Evolutionary conservation across 169 alveolate genomes (phyloP).

Genomic region (Babesia bigemina): DNA sequence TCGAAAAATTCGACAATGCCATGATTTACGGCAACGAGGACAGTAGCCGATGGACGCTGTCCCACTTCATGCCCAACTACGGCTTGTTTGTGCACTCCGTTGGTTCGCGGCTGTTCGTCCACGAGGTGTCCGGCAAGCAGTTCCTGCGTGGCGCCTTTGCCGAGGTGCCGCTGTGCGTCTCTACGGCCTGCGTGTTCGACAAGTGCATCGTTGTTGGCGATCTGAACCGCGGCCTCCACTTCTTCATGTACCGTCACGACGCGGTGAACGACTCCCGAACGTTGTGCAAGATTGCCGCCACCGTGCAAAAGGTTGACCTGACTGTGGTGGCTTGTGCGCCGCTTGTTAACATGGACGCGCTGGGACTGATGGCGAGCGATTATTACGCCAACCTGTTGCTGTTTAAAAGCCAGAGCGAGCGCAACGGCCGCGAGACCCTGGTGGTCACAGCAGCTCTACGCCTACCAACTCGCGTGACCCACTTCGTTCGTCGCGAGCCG

Average conservation of each 20-base stretch:
- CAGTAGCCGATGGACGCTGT: conserved; percentile 26
- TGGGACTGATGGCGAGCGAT: conserved; percentile 51
- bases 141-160: conserved; percentile 69
- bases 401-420: conserved; percentile 27
- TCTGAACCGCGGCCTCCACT: conserved; percentile 46
- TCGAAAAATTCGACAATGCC: conserved; percentile 1
- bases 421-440: conserved; percentile 30
- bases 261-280: conserved; percentile 50
- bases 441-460: conserved; percentile 31
- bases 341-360: conserved; percentile 20
- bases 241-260: conserved; percentile 64
- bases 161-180: conserved; percentile 57
- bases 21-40: conserved; percentile 28
- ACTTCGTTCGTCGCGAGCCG: conserved; percentile 40
- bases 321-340: conserved; percentile 63
- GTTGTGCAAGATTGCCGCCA: conserved; percentile 42
- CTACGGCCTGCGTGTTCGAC: conserved; percentile 58
- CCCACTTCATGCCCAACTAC: conserved; percentile 38
- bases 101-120: conserved; percentile 59
- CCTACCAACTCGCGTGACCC: conserved; percentile 41
- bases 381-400: conserved; percentile 40
- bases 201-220: conserved; percentile 62
- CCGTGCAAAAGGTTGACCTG: conserved; percentile 45
- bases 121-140: conserved; percentile 49
- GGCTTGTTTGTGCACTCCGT: conserved; percentile 62